Base-by-base conservation (phyloP, 2,329 filamentous ascomycete genomes). In the Aureobasidium sp. region DNA sequence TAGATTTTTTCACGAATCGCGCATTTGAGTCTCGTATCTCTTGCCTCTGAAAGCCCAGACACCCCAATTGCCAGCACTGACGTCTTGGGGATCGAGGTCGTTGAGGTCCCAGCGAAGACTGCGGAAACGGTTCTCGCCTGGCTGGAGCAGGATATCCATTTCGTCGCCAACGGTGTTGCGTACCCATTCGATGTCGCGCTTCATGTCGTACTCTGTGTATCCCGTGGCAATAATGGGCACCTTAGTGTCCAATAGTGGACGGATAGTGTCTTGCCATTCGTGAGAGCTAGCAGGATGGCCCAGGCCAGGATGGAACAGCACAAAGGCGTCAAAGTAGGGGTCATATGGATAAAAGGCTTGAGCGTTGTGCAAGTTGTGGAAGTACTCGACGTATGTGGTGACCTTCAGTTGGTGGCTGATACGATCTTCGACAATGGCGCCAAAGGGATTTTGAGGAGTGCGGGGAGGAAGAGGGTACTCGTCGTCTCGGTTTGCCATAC, bases 31-130 rank as follows among this genome's bases (percentile, higher is more conserved):
- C 76, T 90, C 87, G 67, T 90, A 97, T 85, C 93, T 88, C 85
- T 99, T 99, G 69, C 94, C 94, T 77, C 94, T 85, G 80, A 99
- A 99, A 15, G 88, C 91, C 91, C 95, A 99, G 1, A 96, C 80
- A 12, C 94, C 94, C 91, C 91, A 99, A 75, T 99, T 99, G 61
- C 94, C 93, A 71, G 91, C 95, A 69, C 88, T 96, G 65, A 97
- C 81, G 75, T 97, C 94, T 72, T 95, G 90, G 7, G 93, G 92
- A 73, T 97, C 94, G 66, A 94, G 78, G 71, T 99, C 95, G 71
- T 99, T 97, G 70, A 99, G 75, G 76, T 99, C 95, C 95, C 95
- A 99, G 70, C 93, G 82, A 73, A 97, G 76, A 77, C 94, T 99
- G 70, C 93, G 84, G 79, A 99, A 99, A 17, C 82, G 82, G 71